Evolutionary conservation across 2,329 filamentous ascomycete genomes (phyloP), one percentile per base, ranked within the genome.

Genomic region (Pyrenophora tritici-repentis): DNA sequence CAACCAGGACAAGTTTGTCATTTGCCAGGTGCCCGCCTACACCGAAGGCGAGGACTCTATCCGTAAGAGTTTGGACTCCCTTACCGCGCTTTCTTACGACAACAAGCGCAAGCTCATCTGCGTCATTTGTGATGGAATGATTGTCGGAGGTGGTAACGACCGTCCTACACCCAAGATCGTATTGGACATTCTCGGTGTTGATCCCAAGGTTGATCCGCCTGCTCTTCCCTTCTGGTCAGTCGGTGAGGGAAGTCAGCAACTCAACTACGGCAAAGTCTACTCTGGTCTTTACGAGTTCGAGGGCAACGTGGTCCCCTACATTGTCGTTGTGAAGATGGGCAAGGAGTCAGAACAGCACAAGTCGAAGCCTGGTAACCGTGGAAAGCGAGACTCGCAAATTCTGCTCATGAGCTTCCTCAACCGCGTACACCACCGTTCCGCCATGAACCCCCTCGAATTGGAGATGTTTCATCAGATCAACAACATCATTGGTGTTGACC

Each of bases 391-490:
- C 75, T 96, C 93, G 29, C 94, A 99, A 75, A 91, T 99, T 66
- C 76, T 97, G 59, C 81, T 97, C 42, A 92, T 99, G 87, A 93
- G 89, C 77, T 99, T 99, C 83, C 84, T 99, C 65, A 99, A 99
- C 77, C 90, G 93, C 53, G 94, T 99, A 38, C 94, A 99, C 72
- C 90, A 97, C 75, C 89, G 92, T 56, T 81, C 89, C 2, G 88
- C 93, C 1, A 99, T 99, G 94, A 94, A 88, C 57, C 94, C 94
- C 13, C 85, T 99, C 10, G 94, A 99, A 73, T 79, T 99, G 38
- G 94, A 99, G 74, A 96, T 97, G 82, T 97, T 97, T 80, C 94
- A 99, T 70, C 94, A 99, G 73, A 91, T 99, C 79, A 96, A 97
- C 82, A 99, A 99, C 72, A 90, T 99, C 63, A 99, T 99, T 57